These are phyloP conservation scores for Venustampulla echinocandica DNA, from an alignment of 495 filamentous ascomycete genomes.

Conservation along the genomic window DNA sequence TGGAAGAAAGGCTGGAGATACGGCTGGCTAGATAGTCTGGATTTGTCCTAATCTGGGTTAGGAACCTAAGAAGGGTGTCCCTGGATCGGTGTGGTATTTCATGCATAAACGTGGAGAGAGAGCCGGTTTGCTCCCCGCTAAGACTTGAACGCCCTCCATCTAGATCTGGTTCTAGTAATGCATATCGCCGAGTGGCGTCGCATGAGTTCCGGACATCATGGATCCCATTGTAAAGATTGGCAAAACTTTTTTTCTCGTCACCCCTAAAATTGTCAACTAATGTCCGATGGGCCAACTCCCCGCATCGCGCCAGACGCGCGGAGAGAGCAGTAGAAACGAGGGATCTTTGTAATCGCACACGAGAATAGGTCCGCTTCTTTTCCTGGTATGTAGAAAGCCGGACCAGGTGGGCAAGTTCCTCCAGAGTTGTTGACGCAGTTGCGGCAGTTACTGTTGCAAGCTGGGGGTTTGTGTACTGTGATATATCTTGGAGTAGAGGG, in stretches of 20 bases:
- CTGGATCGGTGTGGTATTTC: constrained; percentile 69
- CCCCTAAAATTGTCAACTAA: constrained; percentile 82
- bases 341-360: constrained; percentile 56
- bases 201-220: constrained; percentile 84
- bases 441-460: constrained; percentile 31
- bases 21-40: constrained; percentile 78
- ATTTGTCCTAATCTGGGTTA: constrained; percentile 75
- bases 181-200: constrained; percentile 59
- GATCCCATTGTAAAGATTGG: constrained; percentile 75
- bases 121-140: constrained; percentile 32
- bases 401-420: constrained; percentile 64
- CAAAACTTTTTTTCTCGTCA: constrained; percentile 85
- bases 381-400: constrained; percentile 65
- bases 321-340: constrained; percentile 69
- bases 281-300: constrained; percentile 68
- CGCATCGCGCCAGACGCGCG: constrained; percentile 68
- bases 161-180: constrained; percentile 60
- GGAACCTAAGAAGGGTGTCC: constrained; percentile 66
- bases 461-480: constrained; percentile 41
- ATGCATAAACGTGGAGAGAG: constrained; percentile 64
- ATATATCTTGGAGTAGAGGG: constrained; percentile 39
- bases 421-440: constrained; percentile 50
- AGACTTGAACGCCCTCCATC: constrained; percentile 36
- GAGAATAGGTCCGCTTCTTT: constrained; percentile 57
- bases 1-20: constrained; percentile 58